These are phyloP conservation scores for Diaporthe sp. DNA, from an alignment of 2,329 filamentous ascomycete genomes.

Conservation along the genomic window DNA sequence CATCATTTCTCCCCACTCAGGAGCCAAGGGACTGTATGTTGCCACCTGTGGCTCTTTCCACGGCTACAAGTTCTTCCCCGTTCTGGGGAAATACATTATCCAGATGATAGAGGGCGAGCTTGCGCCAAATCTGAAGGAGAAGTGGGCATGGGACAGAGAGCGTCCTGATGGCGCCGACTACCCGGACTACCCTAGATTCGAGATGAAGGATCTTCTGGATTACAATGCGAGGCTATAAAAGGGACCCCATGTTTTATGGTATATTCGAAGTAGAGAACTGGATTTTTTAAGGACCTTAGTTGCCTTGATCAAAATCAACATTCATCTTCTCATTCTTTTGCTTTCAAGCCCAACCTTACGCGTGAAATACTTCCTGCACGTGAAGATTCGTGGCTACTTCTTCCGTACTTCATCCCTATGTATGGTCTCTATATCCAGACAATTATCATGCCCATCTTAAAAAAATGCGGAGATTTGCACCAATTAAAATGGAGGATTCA, in stretches of 20 bases:
- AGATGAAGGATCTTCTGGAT: slow-evolving; percentile 67
- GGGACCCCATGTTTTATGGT: not conserved
- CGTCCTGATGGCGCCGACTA: slow-evolving; percentile 66
- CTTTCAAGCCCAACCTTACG: not conserved
- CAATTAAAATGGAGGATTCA: too few relatives aligned
- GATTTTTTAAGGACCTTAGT: too few relatives aligned
- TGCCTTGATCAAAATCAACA: not conserved
- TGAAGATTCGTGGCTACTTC: not conserved
- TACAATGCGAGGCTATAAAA: slow-evolving; percentile 37
- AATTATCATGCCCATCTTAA: too few relatives aligned
- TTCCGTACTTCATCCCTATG: not conserved
- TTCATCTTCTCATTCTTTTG: not conserved
- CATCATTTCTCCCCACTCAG: slow-evolving; percentile 71
- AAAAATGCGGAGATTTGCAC: too few relatives aligned
- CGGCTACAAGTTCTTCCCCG: slow-evolving; percentile 77
- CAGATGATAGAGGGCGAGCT: slow-evolving; percentile 66
- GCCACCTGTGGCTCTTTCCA: slow-evolving; percentile 78
- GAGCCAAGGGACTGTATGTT: slow-evolving; percentile 68
- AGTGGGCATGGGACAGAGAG: slow-evolving; percentile 73
- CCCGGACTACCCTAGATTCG: slow-evolving; percentile 69
- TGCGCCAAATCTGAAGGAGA: slow-evolving; percentile 56
- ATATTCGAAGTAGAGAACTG: not conserved
- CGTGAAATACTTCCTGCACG: not conserved
- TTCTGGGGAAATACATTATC: slow-evolving; percentile 73
- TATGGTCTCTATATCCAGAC: not conserved